Conservation (phyloP, 176 grass and related monocot species). For the Microstegium vimineum region DNA sequence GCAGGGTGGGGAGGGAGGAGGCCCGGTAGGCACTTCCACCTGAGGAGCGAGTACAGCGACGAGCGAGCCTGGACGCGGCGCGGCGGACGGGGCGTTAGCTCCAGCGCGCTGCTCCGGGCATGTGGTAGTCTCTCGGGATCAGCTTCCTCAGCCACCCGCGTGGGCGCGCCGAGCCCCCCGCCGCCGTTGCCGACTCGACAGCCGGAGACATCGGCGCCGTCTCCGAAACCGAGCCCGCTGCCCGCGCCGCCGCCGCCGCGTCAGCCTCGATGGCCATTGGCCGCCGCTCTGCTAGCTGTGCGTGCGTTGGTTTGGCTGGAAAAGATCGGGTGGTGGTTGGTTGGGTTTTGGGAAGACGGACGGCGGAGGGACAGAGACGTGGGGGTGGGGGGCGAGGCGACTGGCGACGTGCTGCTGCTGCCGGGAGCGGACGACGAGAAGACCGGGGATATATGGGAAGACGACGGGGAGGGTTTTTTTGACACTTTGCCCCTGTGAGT, state of each 20-base stretch:
- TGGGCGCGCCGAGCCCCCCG: not conserved
- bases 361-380: not conserved
- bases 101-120: constrained; percentile 26
- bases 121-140: constrained; percentile 22
- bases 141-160: constrained; percentile 44
- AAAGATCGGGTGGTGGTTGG: not conserved
- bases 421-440: not conserved
- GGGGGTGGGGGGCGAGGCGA: not conserved
- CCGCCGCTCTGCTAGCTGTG: not conserved
- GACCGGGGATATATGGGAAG: constrained; percentile 2
- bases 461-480: not conserved
- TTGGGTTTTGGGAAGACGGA: constrained; percentile 4
- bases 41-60: constrained; percentile 44
- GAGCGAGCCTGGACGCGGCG: constrained; percentile 36
- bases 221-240: not conserved
- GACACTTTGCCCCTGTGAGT: not conserved
- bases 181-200: not conserved
- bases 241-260: not conserved
- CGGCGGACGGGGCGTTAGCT: not conserved
- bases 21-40: constrained; percentile 52
- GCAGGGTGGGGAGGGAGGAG: constrained; percentile 27
- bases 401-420: constrained; percentile 4
- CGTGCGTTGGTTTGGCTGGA: not conserved
- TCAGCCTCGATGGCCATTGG: constrained; percentile 26
- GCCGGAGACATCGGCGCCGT: constrained; percentile 16